Base-by-base conservation (phyloP, 257 asterid genomes). In the Cruciata laevipes region DNA sequence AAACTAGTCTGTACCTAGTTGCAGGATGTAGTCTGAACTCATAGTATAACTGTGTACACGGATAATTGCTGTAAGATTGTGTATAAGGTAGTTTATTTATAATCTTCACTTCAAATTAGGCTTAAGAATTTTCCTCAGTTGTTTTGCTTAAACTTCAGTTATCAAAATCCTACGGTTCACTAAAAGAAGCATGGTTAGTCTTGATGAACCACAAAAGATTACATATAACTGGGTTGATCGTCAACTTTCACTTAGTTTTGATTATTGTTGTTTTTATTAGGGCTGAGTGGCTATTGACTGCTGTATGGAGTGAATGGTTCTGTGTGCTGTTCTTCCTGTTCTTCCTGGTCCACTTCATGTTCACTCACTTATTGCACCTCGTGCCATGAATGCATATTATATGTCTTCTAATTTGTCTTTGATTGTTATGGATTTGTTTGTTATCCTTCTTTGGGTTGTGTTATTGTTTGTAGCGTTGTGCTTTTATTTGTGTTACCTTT, bases 401-500 rank as follows among this genome's bases (percentile, higher is more conserved):
- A 12, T 64, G 13, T 2, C 14, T 40, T 40, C 38, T 5, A n/a
- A 1, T 21, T n/a, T 42, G 16, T 66, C 20, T 25, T 59, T 59
- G 27, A 66, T 23, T 24, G 9, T 21, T 11, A 51, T n/a, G n/a
- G n/a, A n/a, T 63, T 63, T 40, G 24, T 42, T 10, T 23, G 25
- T 27, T 51, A 5, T 52, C 21, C 55, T 3, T 52, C 37, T 35
- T 20, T 12, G 25, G n/a, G 33, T 9, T 33, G 40, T 21, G 11
- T 14, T 30, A 2, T 61, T 61, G 47, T 18, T 21, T 68, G 35
- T 21, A 4, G 24, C 58, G 4, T 7, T 21, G 24, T 23, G 37
- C 59, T 38, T 42, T 59, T 55, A 44, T 44, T 70, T 61, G 61
- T 10, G 18, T 44, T 51, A 13, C 60, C 61, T 68, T 31, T 40